phyloP scores from a whole-genome alignment of 352 stramenopile genomes.

The Pythium periplocum region DNA sequence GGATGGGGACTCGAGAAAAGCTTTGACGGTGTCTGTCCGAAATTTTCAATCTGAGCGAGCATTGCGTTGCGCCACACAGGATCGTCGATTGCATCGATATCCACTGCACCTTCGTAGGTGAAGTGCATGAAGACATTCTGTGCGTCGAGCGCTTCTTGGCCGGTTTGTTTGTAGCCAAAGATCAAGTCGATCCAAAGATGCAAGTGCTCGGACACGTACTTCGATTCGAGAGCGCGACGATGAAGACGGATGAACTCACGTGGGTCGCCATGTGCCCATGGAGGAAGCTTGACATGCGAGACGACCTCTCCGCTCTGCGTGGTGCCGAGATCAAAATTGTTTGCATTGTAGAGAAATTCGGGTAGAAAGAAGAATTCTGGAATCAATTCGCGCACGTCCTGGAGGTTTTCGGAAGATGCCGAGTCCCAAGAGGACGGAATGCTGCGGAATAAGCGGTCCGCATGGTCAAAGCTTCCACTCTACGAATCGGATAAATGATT shows the following conservation, averaged over 20 bases:
- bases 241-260: slow-evolving; percentile 95
- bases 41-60: slow-evolving; percentile 89
- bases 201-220: slow-evolving; percentile 94
- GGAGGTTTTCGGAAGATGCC: slow-evolving; percentile 90
- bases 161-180: slow-evolving; percentile 95
- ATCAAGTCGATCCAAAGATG: slow-evolving; percentile 98
- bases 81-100: slow-evolving; percentile 82
- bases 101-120: slow-evolving; percentile 76
- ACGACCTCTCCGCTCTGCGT: slow-evolving; percentile 86
- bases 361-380: slow-evolving; percentile 79
- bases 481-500: slow-evolving; percentile 3
- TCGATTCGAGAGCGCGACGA: slow-evolving; percentile 93
- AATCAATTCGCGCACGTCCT: slow-evolving; percentile 81
- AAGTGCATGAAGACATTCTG: slow-evolving; percentile 92
- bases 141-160: slow-evolving; percentile 84
- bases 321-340: slow-evolving; percentile 59
- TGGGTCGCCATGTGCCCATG: slow-evolving; percentile 91
- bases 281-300: slow-evolving; percentile 89
- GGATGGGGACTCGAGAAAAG: slow-evolving; percentile 70
- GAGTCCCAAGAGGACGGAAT: slow-evolving; percentile 93
- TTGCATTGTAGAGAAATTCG: slow-evolving; percentile 77
- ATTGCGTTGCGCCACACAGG: slow-evolving; percentile 90
- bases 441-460: slow-evolving; percentile 95
- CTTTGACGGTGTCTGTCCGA: slow-evolving; percentile 83
- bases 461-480: slow-evolving; percentile 89